These are phyloP conservation scores for Trichoderma brevicompactum DNA, from an alignment of 2,329 filamentous ascomycete species.

Conservation along the genomic window DNA sequence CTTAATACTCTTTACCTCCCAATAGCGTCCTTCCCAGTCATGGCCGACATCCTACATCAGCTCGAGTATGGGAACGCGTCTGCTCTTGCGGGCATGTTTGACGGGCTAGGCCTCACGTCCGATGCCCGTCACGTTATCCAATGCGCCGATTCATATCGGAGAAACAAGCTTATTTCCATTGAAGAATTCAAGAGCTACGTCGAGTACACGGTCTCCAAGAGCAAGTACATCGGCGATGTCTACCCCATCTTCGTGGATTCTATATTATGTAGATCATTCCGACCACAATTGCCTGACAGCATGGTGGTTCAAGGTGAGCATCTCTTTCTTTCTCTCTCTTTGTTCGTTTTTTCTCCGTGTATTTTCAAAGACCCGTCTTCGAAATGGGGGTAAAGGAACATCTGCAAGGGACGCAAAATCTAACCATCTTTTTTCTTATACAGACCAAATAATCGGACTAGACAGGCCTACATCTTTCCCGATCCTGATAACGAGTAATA, in stretches of 20 bases:
- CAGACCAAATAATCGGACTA: neutral
- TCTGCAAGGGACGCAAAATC: neutral
- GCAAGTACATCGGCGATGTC: conserved; percentile 13
- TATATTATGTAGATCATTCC: neutral
- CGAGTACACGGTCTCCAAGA: conserved; percentile 5
- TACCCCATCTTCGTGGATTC: conserved; percentile 1
- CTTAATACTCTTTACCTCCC: neutral
- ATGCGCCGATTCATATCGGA: conserved; percentile 7
- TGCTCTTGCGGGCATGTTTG: conserved; percentile 8
- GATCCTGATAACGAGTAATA: conserved; percentile 9
- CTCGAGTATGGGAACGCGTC: neutral
- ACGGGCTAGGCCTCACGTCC: neutral
- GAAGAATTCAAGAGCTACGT: conserved; percentile 3
- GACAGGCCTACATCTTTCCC: neutral
- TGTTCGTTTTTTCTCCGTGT: neutral
- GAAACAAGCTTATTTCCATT: conserved; percentile 8
- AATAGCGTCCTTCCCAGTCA: neutral
- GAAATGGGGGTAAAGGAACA: neutral
- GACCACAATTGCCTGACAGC: conserved; percentile 5
- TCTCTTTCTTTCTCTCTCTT: neutral
- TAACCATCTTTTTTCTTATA: neutral
- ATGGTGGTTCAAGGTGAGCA: conserved; percentile 8
- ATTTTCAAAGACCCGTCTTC: neutral
- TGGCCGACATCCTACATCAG: conserved; percentile 12
- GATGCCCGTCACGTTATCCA: neutral